These are phyloP conservation scores for Gamarada debralockiae DNA, from an alignment of 495 filamentous ascomycete species.

Conservation along the genomic window DNA sequence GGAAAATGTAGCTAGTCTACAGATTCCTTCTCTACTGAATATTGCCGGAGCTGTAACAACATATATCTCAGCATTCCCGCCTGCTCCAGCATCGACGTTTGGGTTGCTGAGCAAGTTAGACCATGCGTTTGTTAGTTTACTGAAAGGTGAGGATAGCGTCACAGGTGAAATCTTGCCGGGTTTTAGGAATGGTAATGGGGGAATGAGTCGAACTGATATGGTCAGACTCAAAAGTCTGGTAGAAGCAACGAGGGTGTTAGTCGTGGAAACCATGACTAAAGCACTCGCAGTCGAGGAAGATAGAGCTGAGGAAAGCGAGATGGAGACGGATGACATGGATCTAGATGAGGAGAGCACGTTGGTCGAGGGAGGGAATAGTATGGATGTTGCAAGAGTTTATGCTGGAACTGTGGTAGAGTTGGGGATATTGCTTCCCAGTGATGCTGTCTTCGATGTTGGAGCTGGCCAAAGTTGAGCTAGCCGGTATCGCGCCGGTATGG, in stretches of 20 bases:
- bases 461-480: neutral
- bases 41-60: slow-evolving; percentile 65
- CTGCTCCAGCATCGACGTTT: slow-evolving; percentile 62
- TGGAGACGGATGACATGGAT: slow-evolving; percentile 35
- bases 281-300: slow-evolving; percentile 17
- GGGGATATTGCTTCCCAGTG: slow-evolving; percentile 8
- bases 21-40: slow-evolving; percentile 76
- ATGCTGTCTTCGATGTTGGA: slow-evolving; percentile 11
- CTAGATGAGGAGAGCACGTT: slow-evolving; percentile 25
- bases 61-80: slow-evolving; percentile 63
- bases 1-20: slow-evolving; percentile 62
- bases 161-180: slow-evolving; percentile 63
- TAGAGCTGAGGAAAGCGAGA: slow-evolving; percentile 28
- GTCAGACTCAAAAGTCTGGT: slow-evolving; percentile 66
- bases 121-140: slow-evolving; percentile 65
- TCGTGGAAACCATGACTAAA: slow-evolving; percentile 58
- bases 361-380: slow-evolving; percentile 38
- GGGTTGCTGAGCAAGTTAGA: slow-evolving; percentile 71
- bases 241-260: slow-evolving; percentile 51
- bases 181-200: slow-evolving; percentile 50
- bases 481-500: neutral
- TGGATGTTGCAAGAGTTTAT: slow-evolving; percentile 74
- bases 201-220: slow-evolving; percentile 68
- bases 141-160: slow-evolving; percentile 62
- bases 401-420: slow-evolving; percentile 72